phyloP scores from a whole-genome alignment of 495 filamentous ascomycete genomes.

The Aspergillus asperescens region DNA sequence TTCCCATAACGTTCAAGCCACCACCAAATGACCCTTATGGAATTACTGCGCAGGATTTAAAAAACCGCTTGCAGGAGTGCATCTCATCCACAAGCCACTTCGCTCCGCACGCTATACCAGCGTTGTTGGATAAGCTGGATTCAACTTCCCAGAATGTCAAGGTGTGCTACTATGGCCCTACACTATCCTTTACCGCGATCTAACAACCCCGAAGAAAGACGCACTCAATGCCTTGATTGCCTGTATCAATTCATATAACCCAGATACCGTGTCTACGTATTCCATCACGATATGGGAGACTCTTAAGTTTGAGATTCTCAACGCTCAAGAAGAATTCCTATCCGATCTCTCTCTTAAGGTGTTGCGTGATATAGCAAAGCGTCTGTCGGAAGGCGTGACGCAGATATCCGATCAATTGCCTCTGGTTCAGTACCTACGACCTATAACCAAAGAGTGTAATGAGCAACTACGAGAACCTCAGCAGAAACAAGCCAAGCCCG shows the following conservation, averaged over 20 bases:
- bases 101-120: constrained; percentile 63
- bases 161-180: constrained; percentile 29
- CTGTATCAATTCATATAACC: constrained; percentile 56
- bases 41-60: constrained; percentile 69
- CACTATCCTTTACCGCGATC: not conserved
- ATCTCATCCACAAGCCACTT: constrained; percentile 64
- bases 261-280: constrained; percentile 59
- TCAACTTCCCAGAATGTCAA: constrained; percentile 71
- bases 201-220: constrained; percentile 53
- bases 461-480: constrained; percentile 70
- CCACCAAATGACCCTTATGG: constrained; percentile 71
- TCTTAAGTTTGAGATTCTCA: constrained; percentile 72
- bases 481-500: constrained; percentile 67
- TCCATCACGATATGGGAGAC: constrained; percentile 68
- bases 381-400: constrained; percentile 50
- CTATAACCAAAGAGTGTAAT: constrained; percentile 65
- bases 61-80: constrained; percentile 63
- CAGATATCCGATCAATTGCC: constrained; percentile 46
- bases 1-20: constrained; percentile 71
- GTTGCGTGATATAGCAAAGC: constrained; percentile 51
- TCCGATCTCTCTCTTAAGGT: constrained; percentile 55
- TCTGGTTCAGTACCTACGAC: constrained; percentile 56
- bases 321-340: constrained; percentile 66
- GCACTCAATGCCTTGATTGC: constrained; percentile 61
- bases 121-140: constrained; percentile 69